Conservation (phyloP, 1,284 basidiomycete species). For the Fistulina hepatica region DNA sequence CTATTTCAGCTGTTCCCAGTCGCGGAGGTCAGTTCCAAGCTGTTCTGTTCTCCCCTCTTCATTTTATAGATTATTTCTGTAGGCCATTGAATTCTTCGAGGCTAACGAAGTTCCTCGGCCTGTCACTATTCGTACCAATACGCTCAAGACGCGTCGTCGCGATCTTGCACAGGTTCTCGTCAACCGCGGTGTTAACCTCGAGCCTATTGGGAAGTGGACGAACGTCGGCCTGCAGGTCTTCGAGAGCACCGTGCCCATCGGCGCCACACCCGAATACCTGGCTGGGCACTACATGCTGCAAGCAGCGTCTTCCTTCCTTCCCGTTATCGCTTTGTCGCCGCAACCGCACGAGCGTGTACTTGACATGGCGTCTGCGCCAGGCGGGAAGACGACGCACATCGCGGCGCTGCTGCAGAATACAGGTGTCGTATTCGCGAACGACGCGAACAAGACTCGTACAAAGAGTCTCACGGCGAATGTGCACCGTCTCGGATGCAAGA, state of each 20-base stretch:
- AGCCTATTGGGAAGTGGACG: constrained; percentile 98
- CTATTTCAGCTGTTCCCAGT: constrained; percentile 91
- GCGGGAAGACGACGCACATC: constrained; percentile 96
- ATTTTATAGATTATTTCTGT: constrained; percentile 12
- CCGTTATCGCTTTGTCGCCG: constrained; percentile 90
- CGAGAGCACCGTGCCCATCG: constrained; percentile 90
- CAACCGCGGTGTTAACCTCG: constrained; percentile 93
- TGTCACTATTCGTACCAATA: constrained; percentile 97
- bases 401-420: constrained; percentile 97
- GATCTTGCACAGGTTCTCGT: constrained; percentile 93
- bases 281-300: constrained; percentile 99
- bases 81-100: constrained; percentile 98
- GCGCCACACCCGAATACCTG: constrained; percentile 96
- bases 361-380: constrained; percentile 98
- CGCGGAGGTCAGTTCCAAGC: constrained; percentile 58
- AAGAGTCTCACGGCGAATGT: constrained; percentile 97
- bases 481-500: constrained; percentile 95
- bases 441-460: constrained; percentile 88
- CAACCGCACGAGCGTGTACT: constrained; percentile 91
- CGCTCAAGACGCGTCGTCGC: constrained; percentile 83
- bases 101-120: constrained; percentile 95
- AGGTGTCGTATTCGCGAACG: constrained; percentile 96
- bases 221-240: constrained; percentile 98
- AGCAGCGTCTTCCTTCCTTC: constrained; percentile 97
- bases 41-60: constrained; percentile 3